These are phyloP conservation scores for Arabis alpina DNA, from an alignment of 345 rosid genomes.

Conservation along the genomic window DNA sequence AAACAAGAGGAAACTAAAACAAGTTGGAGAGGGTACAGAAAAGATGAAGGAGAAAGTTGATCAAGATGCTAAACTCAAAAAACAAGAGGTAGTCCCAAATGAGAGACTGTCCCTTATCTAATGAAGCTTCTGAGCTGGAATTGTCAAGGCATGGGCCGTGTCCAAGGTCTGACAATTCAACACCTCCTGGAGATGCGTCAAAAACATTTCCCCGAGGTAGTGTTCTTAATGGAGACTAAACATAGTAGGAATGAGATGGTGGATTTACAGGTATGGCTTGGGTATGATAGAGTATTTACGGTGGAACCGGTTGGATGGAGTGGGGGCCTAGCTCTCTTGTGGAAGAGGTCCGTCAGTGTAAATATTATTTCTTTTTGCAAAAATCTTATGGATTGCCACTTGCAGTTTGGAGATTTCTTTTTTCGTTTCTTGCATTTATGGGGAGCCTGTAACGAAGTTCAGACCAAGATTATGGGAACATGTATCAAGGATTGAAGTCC, in stretches of 20 bases:
- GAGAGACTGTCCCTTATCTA: neutral
- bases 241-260: neutral
- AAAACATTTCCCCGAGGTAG: neutral
- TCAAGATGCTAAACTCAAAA: too few species aligned
- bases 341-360: neutral
- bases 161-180: neutral
- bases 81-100: neutral
- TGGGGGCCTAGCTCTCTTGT: neutral
- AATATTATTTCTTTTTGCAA: too few species aligned
- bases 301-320: neutral
- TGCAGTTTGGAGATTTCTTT: neutral
- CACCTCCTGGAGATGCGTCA: neutral
- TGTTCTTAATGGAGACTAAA: neutral
- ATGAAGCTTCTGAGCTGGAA: neutral
- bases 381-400: accelerated
- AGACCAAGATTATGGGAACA: neutral
- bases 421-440: neutral
- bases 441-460: accelerated
- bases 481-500: too few species aligned
- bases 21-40: too few species aligned
- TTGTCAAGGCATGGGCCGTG: neutral
- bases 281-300: neutral
- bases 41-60: too few species aligned
- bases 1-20: too few species aligned
- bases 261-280: neutral